Conservation (phyloP, 1,139 yeast genomes). For the Candida buenavistaensis region DNA sequence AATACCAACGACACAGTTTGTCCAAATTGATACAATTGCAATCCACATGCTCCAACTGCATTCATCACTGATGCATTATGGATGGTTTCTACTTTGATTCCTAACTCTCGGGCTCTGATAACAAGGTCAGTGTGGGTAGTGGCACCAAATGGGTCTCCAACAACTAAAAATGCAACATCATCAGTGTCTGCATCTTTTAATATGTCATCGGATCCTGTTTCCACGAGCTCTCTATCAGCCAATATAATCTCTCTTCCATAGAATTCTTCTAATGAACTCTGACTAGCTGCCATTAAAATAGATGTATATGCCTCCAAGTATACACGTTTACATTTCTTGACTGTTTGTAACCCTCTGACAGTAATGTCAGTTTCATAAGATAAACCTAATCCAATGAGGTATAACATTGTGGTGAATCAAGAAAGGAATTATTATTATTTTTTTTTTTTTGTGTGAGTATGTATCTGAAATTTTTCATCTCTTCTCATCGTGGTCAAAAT, state of each 20-base stretch:
- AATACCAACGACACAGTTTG: slow-evolving; percentile 95
- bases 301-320: slow-evolving; percentile 95
- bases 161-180: slow-evolving; percentile 91
- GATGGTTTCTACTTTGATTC: slow-evolving; percentile 74
- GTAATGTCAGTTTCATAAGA: slow-evolving; percentile 90
- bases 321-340: slow-evolving; percentile 80
- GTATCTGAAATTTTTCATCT: too few relatives aligned
- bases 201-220: slow-evolving; percentile 81
- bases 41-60: slow-evolving; percentile 97
- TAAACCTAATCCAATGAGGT: slow-evolving; percentile 87
- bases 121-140: slow-evolving; percentile 96
- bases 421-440: too few relatives aligned
- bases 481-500: too few relatives aligned
- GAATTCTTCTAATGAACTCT: slow-evolving; percentile 65
- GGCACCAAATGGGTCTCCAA: slow-evolving; percentile 98
- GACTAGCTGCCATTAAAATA: slow-evolving; percentile 88
- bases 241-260: slow-evolving; percentile 83
- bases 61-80: slow-evolving; percentile 98
- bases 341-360: slow-evolving; percentile 87
- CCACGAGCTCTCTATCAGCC: slow-evolving; percentile 95
- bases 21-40: slow-evolving; percentile 92
- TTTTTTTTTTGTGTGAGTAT: too few relatives aligned
- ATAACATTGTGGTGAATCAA: too few relatives aligned
- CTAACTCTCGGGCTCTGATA: slow-evolving; percentile 82
- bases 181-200: slow-evolving; percentile 73